phyloP scores from a whole-genome alignment of 2,329 filamentous ascomycete species.

The Furcasterigmium furcatum region DNA sequence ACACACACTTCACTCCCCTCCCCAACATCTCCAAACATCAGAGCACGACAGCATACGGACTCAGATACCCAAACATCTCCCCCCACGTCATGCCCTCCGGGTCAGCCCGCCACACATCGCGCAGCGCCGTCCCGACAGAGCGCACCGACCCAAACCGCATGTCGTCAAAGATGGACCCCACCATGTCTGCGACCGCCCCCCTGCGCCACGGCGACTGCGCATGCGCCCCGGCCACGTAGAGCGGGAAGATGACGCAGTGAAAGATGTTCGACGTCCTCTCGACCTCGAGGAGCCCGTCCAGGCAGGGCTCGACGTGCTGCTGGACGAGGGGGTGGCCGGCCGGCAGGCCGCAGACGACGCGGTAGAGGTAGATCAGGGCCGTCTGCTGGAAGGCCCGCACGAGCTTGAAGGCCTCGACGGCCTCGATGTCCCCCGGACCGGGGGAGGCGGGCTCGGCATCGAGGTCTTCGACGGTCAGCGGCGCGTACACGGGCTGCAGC shows the following conservation, averaged over 20 bases:
- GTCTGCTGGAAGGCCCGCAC: slow-evolving; percentile 37
- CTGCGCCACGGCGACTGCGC: slow-evolving; percentile 24
- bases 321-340: slow-evolving; percentile 34
- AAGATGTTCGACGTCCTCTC: slow-evolving; percentile 29
- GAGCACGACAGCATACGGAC: slow-evolving; percentile 1
- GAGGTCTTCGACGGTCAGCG: slow-evolving; percentile 18
- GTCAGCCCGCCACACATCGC: neutral
- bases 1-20: too few relatives aligned
- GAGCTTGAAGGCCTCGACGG: slow-evolving; percentile 26
- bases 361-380: slow-evolving; percentile 36
- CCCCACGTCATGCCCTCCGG: slow-evolving; percentile 1
- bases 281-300: slow-evolving; percentile 31
- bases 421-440: slow-evolving; percentile 19
- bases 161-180: slow-evolving; percentile 21
- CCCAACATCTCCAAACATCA: too few relatives aligned
- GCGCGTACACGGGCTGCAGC: slow-evolving; percentile 20
- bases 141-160: slow-evolving; percentile 32
- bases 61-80: slow-evolving; percentile 1
- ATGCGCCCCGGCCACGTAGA: slow-evolving; percentile 32
- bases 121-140: neutral
- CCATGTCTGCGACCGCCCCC: slow-evolving; percentile 12
- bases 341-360: slow-evolving; percentile 35
- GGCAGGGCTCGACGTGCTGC: slow-evolving; percentile 29
- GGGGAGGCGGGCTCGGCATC: slow-evolving; percentile 4
- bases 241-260: slow-evolving; percentile 33